A percentile compares a stretch with the other conserved stretches of the same genome.
Evolutionary conservation across 2,329 filamentous ascomycete species (phyloP).

Genomic region (Canariomyces notabilis): DNA sequence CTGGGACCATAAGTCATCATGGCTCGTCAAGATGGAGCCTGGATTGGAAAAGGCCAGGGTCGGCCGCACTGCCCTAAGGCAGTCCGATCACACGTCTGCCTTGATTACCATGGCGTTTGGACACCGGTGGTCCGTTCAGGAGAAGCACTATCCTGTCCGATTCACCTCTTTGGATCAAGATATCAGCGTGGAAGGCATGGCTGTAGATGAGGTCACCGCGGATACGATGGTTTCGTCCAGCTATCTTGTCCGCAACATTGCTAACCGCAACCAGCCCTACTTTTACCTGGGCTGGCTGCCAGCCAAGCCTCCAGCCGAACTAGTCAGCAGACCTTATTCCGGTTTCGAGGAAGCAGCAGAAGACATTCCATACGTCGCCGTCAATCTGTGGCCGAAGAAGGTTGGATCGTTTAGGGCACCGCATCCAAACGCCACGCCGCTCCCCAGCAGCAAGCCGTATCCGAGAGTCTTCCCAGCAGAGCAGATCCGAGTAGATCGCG

Average conservation of each 20-base stretch:
- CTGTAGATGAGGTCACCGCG: conserved; percentile 26
- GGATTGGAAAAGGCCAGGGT: conserved; percentile 6
- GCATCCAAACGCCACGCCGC: conserved; percentile 15
- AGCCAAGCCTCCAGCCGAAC: conserved; percentile 39
- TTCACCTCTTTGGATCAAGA: conserved; percentile 29
- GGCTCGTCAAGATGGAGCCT: conserved; percentile 33
- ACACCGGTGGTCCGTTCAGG: conserved; percentile 40
- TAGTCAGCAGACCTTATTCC: conserved; percentile 35
- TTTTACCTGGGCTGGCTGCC: conserved; percentile 38
- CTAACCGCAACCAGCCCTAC: conserved; percentile 32
- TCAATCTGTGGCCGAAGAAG: conserved; percentile 48
- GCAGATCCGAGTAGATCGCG: conserved; percentile 45
- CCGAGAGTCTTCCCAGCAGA: conserved; percentile 40
- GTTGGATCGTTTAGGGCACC: conserved; percentile 53
- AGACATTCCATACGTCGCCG: conserved; percentile 45
- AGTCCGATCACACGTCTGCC: conserved; percentile 40
- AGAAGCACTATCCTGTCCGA: conserved; percentile 41
- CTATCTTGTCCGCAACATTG: conserved; percentile 39
- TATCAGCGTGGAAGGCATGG: conserved; percentile 31
- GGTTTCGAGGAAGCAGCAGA: conserved; percentile 36
- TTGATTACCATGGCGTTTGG: conserved; percentile 45
- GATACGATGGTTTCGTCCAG: conserved; percentile 20
- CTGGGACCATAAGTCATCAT: conserved; percentile 34
- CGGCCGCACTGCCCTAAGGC: neutral
- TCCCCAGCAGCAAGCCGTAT: conserved; percentile 37